Percentiles rank a stretch among this genome's conserved stretches.
These are phyloP conservation scores for Neurospora sp. DNA, from an alignment of 2,329 filamentous ascomycete genomes.

Conservation along the genomic window DNA sequence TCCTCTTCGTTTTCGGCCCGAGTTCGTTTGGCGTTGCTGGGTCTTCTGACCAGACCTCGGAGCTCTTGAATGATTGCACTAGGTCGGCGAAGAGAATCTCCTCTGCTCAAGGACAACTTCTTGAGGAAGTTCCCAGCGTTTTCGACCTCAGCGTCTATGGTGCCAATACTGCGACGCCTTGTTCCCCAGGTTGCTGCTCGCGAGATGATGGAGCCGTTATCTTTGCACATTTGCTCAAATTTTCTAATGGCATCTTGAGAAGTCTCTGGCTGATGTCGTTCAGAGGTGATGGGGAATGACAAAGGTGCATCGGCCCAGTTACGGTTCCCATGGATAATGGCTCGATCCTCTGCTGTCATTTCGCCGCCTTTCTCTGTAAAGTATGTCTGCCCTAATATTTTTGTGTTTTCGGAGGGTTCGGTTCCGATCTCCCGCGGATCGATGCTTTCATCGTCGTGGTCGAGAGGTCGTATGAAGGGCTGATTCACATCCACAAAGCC, in stretches of 20 bases:
- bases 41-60: conserved; percentile 39
- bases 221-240: conserved; percentile 41
- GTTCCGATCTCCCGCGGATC: conserved; percentile 33
- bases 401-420: conserved; percentile 38
- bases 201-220: conserved; percentile 50
- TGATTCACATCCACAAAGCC: neutral
- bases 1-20: conserved; percentile 32
- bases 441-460: conserved; percentile 25
- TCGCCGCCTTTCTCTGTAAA: conserved; percentile 30
- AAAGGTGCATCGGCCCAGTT: conserved; percentile 41
- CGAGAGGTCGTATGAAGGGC: neutral
- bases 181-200: conserved; percentile 63
- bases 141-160: conserved; percentile 46
- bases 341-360: conserved; percentile 36
- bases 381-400: conserved; percentile 41
- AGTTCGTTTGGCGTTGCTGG: conserved; percentile 40
- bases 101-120: conserved; percentile 45
- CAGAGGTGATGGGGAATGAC: conserved; percentile 33
- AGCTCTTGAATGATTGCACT: conserved; percentile 43
- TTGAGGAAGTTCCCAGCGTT: conserved; percentile 54
- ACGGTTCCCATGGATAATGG: conserved; percentile 38
- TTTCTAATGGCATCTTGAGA: conserved; percentile 44
- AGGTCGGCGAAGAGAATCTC: conserved; percentile 34
- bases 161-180: conserved; percentile 54
- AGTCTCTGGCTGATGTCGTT: conserved; percentile 36